Evolutionary conservation across 805 yeast species (phyloP), one percentile per base, ranked within the genome.

Genomic region (Myxozyma melibiosi): DNA sequence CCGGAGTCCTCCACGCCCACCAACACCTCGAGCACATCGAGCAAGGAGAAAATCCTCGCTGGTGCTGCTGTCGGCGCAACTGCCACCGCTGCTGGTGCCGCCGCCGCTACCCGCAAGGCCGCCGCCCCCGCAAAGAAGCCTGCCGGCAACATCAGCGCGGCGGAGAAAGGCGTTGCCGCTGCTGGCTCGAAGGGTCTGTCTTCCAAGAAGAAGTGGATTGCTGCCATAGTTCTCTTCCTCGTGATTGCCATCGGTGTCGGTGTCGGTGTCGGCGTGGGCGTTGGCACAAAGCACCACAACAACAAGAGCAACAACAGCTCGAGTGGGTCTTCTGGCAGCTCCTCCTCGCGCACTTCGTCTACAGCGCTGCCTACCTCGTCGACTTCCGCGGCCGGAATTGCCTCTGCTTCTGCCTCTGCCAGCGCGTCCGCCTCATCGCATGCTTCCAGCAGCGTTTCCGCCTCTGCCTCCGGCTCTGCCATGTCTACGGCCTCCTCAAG

Each of bases 221-320:
- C 46, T 4, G 40, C 38, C 4, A 3, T 52, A 8, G 47, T 45
- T 8, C 25, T 58, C n/a, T 43, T 55, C 20, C 35, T 58, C 16
- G 61, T 53, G 4, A 38, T 58, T 22, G 63, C 63, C 4, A 58
- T 58, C 41, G 63, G 63, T 16, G 63, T 58, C 16, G 63, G 61
- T 30, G 63, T 58, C 30, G 63, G 63, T 18, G 63, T 58, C 11
- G 63, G 63, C n/a, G 63, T 58, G 16, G 63, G 63, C 13, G 63
- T 58, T 16, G 55, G 55, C 6, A 54, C 55, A 11, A 51, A 40
- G 49, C 31, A 55, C 9, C 25, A 45, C 18, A 16, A 55, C 18
- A 37, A 27, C 18, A 40, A 22, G 39, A 42, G 28, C 47, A 48
- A 33, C 45, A 52, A 28, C 40, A 5, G 30, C 28, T 18, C 37